These are phyloP conservation scores for Cordyceps cateniannulata DNA, from an alignment of 2,329 filamentous ascomycete genomes.

Conservation along the genomic window DNA sequence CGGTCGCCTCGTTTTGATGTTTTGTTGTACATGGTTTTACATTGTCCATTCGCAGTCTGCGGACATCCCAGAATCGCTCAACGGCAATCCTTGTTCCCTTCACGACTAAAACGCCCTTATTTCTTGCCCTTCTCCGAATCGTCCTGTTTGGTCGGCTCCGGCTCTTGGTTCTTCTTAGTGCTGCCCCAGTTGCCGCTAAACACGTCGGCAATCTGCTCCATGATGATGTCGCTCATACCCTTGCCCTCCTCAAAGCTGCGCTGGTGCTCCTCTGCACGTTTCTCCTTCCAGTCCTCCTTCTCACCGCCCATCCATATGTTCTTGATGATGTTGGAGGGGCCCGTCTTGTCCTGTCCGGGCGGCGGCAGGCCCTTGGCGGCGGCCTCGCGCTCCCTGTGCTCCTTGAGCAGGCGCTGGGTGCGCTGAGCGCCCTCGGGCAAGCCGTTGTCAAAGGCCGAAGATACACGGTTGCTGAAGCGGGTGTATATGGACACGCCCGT, in stretches of 20 bases:
- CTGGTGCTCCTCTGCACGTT: slow-evolving; percentile 44
- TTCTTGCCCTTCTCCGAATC: slow-evolving; percentile 18
- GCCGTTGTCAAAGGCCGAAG: slow-evolving; percentile 41
- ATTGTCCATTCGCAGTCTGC: not conserved
- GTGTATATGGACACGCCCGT: slow-evolving; percentile 46
- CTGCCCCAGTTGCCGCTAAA: slow-evolving; percentile 33
- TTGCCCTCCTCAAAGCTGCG: slow-evolving; percentile 49
- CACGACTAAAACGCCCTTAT: slow-evolving; percentile 4
- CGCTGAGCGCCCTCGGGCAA: slow-evolving; percentile 50
- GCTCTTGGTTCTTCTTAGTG: slow-evolving; percentile 22
- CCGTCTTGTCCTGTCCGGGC: slow-evolving; percentile 21
- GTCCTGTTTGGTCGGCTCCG: slow-evolving; percentile 14
- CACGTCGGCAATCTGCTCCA: slow-evolving; percentile 51
- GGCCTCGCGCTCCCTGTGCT: slow-evolving; percentile 36
- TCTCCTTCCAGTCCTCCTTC: slow-evolving; percentile 46
- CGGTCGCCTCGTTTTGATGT: not conserved
- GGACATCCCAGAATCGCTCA: not conserved
- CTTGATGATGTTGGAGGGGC: slow-evolving; percentile 32
- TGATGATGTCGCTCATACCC: slow-evolving; percentile 49
- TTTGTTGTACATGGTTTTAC: slow-evolving; percentile 10
- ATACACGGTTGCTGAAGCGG: slow-evolving; percentile 39
- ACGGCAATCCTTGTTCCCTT: not conserved
- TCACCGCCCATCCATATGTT: slow-evolving; percentile 55
- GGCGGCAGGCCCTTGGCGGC: slow-evolving; percentile 18
- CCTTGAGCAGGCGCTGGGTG: slow-evolving; percentile 40